Evolutionary conservation across 23 red algal genomes (phyloP).

Genomic region (Chondrus crispus): DNA sequence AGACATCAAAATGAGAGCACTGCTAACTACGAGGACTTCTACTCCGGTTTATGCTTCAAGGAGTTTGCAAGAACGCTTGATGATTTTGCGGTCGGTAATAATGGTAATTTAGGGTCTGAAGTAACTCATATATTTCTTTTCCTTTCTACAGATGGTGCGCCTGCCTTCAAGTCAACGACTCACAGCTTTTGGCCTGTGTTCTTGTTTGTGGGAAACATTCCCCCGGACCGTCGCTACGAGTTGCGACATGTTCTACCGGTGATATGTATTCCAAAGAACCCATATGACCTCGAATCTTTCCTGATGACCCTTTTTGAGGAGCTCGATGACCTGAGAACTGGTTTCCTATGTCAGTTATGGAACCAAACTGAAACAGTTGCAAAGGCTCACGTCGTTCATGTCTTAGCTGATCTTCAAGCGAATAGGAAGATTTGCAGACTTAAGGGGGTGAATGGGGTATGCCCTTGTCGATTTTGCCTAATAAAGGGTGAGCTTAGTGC

Average conservation of each 20-base stretch:
- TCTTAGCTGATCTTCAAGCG: neutral
- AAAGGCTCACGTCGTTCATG: too few species aligned
- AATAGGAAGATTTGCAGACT: neutral
- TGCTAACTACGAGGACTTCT: neutral
- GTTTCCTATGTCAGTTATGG: too few species aligned
- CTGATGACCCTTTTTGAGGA: too few species aligned
- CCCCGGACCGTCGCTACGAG: neutral
- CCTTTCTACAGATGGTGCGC: neutral
- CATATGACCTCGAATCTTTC: too few species aligned
- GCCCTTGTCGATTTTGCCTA: constrained; percentile 1
- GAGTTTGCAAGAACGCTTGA: neutral
- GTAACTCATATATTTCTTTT: neutral
- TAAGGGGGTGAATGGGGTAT: constrained; percentile 4
- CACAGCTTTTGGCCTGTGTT: neutral
- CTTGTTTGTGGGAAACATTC: neutral
- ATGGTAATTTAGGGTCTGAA: neutral
- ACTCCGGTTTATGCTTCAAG: neutral
- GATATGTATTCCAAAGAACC: too few species aligned
- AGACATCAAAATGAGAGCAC: neutral
- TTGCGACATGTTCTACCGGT: too few species aligned
- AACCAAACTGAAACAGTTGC: too few species aligned
- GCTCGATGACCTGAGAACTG: too few species aligned
- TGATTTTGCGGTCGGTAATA: neutral
- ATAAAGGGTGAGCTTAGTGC: neutral
- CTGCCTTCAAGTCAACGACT: neutral